Percentiles rank a stretch among this genome's conserved stretches.
Evolutionary conservation across 2,329 filamentous ascomycete species (phyloP).

Genomic region (Fulvia fulva): DNA sequence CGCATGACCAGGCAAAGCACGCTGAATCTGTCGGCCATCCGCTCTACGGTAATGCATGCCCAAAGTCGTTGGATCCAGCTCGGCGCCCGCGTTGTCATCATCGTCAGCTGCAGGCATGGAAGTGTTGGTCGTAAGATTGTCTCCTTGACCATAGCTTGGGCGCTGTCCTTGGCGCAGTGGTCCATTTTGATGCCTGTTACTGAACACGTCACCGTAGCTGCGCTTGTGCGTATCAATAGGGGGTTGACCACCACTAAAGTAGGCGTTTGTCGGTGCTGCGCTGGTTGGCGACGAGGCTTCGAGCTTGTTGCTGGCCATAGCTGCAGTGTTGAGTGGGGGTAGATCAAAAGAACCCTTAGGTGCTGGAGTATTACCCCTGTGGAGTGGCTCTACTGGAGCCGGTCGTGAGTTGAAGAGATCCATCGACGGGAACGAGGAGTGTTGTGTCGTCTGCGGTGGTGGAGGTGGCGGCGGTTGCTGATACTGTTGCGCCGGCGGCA

Average conservation of each 20-base stretch:
- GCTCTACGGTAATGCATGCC: constrained; percentile 47
- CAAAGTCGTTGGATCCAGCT: constrained; percentile 28
- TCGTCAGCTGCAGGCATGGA: constrained; percentile 32
- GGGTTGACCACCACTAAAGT: constrained; percentile 24
- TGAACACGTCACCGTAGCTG: constrained; percentile 44
- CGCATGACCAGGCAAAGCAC: constrained; percentile 23
- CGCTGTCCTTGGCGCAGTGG: constrained; percentile 44
- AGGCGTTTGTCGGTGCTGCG: constrained; percentile 27
- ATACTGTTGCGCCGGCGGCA: constrained; percentile 31
- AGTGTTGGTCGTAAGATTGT: constrained; percentile 4
- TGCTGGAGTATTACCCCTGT: constrained; percentile 21
- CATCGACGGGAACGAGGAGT: constrained; percentile 21
- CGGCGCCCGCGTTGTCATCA: constrained; percentile 23
- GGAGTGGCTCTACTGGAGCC: constrained; percentile 26
- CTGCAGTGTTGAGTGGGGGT: constrained; percentile 40
- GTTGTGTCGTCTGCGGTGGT: constrained; percentile 12
- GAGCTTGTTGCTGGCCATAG: constrained; percentile 33
- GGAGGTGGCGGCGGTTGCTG: constrained; percentile 21
- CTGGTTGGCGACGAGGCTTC: constrained; percentile 46
- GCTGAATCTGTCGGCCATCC: constrained; percentile 37
- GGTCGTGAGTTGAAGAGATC: constrained; percentile 20
- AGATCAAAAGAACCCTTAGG: constrained; percentile 26
- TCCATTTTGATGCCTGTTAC: constrained; percentile 38
- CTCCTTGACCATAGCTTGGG: constrained; percentile 27
- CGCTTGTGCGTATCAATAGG: constrained; percentile 40